A percentile compares a stretch with the other conserved stretches of the same genome.
phyloP scores from a whole-genome alignment of 768 basidiomycete genomes.

The Mycena maculata region DNA sequence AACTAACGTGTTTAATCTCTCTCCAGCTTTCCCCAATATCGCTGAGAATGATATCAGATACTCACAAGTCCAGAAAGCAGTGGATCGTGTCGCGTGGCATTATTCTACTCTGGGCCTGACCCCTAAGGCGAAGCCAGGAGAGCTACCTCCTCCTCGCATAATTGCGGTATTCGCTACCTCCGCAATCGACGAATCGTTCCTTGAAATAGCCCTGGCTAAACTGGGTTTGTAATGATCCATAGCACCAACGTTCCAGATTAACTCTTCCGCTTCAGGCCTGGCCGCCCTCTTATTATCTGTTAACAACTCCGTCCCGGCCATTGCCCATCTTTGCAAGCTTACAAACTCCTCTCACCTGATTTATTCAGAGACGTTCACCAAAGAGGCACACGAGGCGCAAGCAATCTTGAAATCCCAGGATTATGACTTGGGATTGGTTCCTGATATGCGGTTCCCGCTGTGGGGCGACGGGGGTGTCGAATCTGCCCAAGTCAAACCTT shows the following conservation, averaged over 20 bases:
- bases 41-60: conserved; percentile 17
- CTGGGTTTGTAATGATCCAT: conserved; percentile 31
- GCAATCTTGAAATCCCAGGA: conserved; percentile 38
- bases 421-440: conserved; percentile 37
- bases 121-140: conserved; percentile 35
- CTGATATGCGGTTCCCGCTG: conserved; percentile 52
- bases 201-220: conserved; percentile 56
- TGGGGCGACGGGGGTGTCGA: conserved; percentile 53
- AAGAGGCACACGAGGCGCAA: conserved; percentile 48
- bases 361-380: conserved; percentile 50
- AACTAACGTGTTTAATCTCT: conserved; percentile 34
- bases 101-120: conserved; percentile 41
- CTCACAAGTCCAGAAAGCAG: conserved; percentile 36
- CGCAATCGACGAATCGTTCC: conserved; percentile 53
- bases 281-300: conserved; percentile 52
- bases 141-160: conserved; percentile 45
- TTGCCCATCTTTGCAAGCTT: conserved; percentile 54
- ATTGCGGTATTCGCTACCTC: conserved; percentile 54
- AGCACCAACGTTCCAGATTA: neutral
- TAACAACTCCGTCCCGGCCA: conserved; percentile 59
- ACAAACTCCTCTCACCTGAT: conserved; percentile 54
- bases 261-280: conserved; percentile 38
- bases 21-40: neutral
- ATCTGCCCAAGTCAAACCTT: conserved; percentile 39
- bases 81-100: conserved; percentile 45